phyloP scores from a whole-genome alignment of 2,329 filamentous ascomycete genomes.

The Epichloe typhina region DNA sequence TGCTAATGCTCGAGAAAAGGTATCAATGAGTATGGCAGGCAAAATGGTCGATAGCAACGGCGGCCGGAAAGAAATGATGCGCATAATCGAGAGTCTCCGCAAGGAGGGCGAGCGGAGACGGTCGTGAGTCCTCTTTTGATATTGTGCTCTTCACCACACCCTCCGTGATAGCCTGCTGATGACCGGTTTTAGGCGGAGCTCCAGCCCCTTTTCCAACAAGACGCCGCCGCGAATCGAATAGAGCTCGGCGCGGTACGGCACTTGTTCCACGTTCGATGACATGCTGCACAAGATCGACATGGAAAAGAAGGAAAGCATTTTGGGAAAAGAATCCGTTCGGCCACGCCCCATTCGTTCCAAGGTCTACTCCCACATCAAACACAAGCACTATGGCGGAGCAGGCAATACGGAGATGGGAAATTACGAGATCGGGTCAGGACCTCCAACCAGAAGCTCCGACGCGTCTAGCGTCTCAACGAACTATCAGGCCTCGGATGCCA shows the following conservation, averaged over 20 bases:
- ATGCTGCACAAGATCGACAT: conserved; percentile 9
- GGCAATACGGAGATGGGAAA: not conserved
- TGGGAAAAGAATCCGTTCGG: not conserved
- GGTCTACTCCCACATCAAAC: not conserved
- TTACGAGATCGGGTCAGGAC: not conserved
- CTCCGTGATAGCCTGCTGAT: not conserved
- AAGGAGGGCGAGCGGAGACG: conserved; percentile 77
- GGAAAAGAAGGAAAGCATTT: not conserved
- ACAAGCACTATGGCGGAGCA: not conserved
- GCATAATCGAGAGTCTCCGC: conserved; percentile 73
- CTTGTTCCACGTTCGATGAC: conserved; percentile 16
- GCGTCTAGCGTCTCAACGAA: not conserved
- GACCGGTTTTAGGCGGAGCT: conserved; percentile 18
- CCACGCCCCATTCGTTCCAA: not conserved
- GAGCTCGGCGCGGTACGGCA: conserved; percentile 20
- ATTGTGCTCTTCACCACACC: not conserved
- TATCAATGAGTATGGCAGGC: conserved; percentile 85
- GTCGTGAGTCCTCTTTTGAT: conserved; percentile 45
- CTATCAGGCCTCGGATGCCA: not conserved
- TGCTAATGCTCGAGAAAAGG: conserved; percentile 70
- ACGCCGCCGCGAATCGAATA: conserved; percentile 32
- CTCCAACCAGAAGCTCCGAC: not conserved
- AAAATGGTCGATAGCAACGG: conserved; percentile 70
- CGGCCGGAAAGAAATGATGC: conserved; percentile 80
- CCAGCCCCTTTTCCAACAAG: conserved; percentile 24